Evolutionary conservation across 257 asterid genomes (phyloP), one percentile per base, ranked within the genome.

Genomic region (Ajuga chamaepitys): DNA sequence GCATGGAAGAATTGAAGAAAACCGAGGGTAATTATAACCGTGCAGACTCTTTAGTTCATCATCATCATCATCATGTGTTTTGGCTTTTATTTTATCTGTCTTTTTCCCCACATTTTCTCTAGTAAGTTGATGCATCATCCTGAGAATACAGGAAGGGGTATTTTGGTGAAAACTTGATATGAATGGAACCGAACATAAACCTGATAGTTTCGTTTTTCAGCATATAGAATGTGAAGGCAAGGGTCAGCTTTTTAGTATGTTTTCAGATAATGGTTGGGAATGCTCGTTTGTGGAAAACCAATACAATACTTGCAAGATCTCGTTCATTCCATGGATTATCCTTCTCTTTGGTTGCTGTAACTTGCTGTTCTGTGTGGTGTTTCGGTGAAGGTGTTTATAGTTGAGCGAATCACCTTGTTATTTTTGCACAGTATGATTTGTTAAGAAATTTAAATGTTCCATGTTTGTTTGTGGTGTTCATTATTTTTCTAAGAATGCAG

Each of bases 161-260:
- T 58, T 58, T 70, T 66, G 35, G 12, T 42, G 64, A 62, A 61
- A 56, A 61, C 66, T 37, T 17, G 28, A 66, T 56, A 52, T 40
- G 35, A 30, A 16, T 41, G 20, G 62, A 51, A 62, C 55, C 61
- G 42, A 14, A 62, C 24, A 42, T 2, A 48, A 25, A n/a, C n/a
- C 42, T 59, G 69, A 35, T 69, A 55, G 63, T 70, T 69, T 52
- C 37, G 32, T 71, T 59, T 40, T 30, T 71, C 47, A 45, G 63
- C 48, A 3, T 42, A 50, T 77, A 35, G 71, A 62, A 74, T 60
- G 69, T 62, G 37, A 62, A 71, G 55, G 25, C 60, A 22, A 55
- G 37, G 32, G 64, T 11, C 53, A 42, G 25, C 34, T 18, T 70
- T 61, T 70, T 61, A 9, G 48, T 66, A n/a, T 67, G 71, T 47